Base-by-base conservation (phyloP, 148 eudicot genomes). In the Chenopodium album region DNA sequence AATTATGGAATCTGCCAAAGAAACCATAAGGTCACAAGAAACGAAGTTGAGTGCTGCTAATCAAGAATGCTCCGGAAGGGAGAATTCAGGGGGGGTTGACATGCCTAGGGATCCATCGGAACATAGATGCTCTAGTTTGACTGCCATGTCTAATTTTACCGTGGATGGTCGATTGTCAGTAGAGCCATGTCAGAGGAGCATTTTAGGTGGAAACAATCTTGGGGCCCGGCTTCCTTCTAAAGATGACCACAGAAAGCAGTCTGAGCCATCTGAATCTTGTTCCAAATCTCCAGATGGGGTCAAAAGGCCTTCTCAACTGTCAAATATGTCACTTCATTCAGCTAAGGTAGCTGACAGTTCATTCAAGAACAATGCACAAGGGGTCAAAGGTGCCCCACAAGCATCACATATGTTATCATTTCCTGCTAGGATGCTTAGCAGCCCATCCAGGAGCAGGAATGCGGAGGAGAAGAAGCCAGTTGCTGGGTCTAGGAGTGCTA, bases 381-480 rank as follows among this genome's bases (percentile, higher is more conserved):
- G 77, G 59, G 50, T 46, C 52, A 84, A 81, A 44, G 83, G 60
- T 74, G 76, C 89, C 56, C 64, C 79, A 63, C 81, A 77, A 75
- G 76, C 76, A 31, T 79, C 77, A 44, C 85, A 83, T 65, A 22
- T 76, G 50, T 22, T 81, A 13, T 68, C 82, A 5, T 47, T 62
- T 81, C 87, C 88, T 79, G 68, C 73, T 37, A 87, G 78, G 85
- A 79, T 71, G 28, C 62, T 85, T 65, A 80, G 73, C 80, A 80
- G 89, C 66, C 83, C 94, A 56, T 64, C 87, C 26, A 85, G 79
- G 80, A 82, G 69, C 82, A 87, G 86, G 71, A 86, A 52, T 48
- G 47, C 41, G 9, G 91, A 85, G 65, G 88, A 87, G 76, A 90
- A 78, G 79, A 75, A 83, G 63, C 83, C 83, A 23, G 71, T 76